These are phyloP conservation scores for Quercus cerris DNA, from an alignment of 306 rosid species.

Conservation along the genomic window DNA sequence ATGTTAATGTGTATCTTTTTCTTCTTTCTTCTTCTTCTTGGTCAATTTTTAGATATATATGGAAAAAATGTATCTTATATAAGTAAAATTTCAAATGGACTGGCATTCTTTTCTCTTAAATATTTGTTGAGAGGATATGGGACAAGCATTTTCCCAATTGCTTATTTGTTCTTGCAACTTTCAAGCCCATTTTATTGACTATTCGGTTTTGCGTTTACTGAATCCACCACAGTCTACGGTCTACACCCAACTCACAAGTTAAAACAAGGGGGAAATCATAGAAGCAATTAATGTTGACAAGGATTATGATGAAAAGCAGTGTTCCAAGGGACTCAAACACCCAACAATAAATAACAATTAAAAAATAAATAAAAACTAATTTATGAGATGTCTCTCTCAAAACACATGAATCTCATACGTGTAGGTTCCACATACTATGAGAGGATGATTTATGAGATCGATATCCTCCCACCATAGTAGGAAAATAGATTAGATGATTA, in stretches of 20 bases:
- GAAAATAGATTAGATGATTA: no score
- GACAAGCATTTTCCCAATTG: neutral
- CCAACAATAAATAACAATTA: neutral
- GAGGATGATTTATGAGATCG: no score
- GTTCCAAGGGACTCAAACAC: no score
- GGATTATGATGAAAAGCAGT: neutral
- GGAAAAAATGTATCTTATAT: no score
- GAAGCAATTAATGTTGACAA: neutral
- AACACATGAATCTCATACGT: no score
- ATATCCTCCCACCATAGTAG: no score
- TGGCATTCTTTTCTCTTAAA: neutral
- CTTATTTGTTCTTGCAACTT: neutral
- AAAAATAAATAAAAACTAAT: conserved; percentile 21
- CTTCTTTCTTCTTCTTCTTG: no score
- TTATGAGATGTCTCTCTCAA: no score
- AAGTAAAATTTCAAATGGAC: neutral
- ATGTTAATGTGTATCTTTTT: neutral
- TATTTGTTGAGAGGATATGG: neutral
- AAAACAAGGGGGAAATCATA: neutral
- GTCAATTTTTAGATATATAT: no score
- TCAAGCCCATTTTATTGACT: neutral
- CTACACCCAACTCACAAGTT: neutral
- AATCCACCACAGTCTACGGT: neutral
- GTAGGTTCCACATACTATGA: no score
- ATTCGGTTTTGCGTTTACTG: neutral